Percentiles rank a stretch among this genome's conserved stretches.
phyloP scores from a whole-genome alignment of 2,329 filamentous ascomycete genomes.

The Huntiella savannae region DNA sequence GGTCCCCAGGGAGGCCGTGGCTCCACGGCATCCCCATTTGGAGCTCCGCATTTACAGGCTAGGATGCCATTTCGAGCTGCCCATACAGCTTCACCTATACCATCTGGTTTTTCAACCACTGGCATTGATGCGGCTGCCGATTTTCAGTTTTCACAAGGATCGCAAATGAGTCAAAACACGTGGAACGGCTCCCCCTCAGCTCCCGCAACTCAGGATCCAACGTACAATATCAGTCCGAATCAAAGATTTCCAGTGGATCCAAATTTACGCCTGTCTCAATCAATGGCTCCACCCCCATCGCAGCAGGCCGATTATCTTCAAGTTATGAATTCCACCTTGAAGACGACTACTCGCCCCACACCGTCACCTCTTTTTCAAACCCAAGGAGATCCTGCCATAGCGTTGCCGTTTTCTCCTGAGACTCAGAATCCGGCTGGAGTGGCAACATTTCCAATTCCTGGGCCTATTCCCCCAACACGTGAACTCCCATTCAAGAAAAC shows the following conservation, averaged over 20 bases:
- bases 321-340: no score
- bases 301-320: no score
- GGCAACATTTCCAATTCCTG: no score
- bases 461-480: no score
- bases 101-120: background rate
- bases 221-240: background rate
- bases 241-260: background rate
- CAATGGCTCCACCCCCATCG: no score
- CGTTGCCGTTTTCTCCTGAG: no score
- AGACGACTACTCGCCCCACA: no score
- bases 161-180: background rate
- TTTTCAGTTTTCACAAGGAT: background rate
- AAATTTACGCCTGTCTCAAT: background rate
- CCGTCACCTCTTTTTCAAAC: no score
- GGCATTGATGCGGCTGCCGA: background rate
- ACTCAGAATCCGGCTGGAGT: no score
- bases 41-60: background rate
- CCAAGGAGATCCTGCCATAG: no score
- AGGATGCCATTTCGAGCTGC: constrained; percentile 1
- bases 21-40: constrained; percentile 8
- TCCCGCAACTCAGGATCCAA: background rate
- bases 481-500: no score
- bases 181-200: background rate
- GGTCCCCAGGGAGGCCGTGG: background rate
- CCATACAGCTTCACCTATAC: constrained; percentile 9